These are phyloP conservation scores for Filobasidium floriforme DNA, from an alignment of 768 basidiomycete genomes.

Conservation along the genomic window DNA sequence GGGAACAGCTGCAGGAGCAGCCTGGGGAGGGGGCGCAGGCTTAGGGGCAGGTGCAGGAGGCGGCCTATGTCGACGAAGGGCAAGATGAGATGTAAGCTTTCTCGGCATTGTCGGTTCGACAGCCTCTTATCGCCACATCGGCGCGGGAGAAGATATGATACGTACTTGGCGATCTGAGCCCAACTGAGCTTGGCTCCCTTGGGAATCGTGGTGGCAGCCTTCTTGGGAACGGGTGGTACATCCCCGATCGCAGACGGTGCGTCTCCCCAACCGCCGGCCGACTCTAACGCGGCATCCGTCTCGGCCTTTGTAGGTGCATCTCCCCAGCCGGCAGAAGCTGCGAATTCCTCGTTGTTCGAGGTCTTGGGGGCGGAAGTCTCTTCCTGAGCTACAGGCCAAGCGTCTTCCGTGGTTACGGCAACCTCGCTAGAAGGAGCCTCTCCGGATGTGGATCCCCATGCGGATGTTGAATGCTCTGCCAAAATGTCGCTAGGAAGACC, in stretches of 20 bases:
- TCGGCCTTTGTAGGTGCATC: constrained; percentile 42
- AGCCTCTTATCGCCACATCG: background rate
- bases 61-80: background rate
- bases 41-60: constrained; percentile 32
- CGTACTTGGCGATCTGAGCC: constrained; percentile 47
- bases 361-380: constrained; percentile 18
- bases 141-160: constrained; percentile 16
- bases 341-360: constrained; percentile 37
- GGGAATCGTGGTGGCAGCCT: constrained; percentile 25
- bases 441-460: constrained; percentile 21
- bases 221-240: constrained; percentile 28
- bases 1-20: constrained; percentile 28
- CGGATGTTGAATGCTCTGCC: constrained; percentile 17
- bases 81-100: background rate
- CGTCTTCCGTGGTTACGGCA: background rate
- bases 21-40: constrained; percentile 29
- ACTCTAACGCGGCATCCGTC: constrained; percentile 39
- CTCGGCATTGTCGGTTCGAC: too few relatives aligned
- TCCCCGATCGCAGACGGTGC: constrained; percentile 18
- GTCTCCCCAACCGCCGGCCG: constrained; percentile 25
- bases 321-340: constrained; percentile 39
- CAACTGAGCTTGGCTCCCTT: constrained; percentile 43
- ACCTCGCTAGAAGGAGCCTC: constrained; percentile 16
- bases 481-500: constrained; percentile 14
- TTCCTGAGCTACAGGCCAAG: background rate